Percentiles rank a stretch among this genome's conserved stretches.
Evolutionary conservation across 805 yeast genomes (phyloP).

Genomic region (Saturnispora hagleri): DNA sequence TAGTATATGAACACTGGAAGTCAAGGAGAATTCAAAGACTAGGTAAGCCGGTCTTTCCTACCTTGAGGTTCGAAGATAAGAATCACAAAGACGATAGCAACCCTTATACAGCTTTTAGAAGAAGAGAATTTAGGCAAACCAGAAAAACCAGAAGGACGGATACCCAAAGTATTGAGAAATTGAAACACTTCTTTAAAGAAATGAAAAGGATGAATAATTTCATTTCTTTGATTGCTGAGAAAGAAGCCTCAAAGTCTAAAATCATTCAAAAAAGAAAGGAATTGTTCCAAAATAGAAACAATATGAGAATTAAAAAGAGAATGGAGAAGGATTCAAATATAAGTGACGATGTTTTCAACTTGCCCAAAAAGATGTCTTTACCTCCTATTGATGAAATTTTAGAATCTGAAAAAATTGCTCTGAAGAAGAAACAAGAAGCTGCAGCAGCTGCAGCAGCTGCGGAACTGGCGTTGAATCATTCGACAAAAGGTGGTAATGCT

Average conservation of each 20-base stretch:
- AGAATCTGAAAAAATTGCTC: slow-evolving; percentile 5
- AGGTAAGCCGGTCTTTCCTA: slow-evolving; percentile 68
- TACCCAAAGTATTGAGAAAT: slow-evolving; percentile 76
- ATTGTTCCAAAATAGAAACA: slow-evolving; percentile 31
- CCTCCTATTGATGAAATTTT: slow-evolving; percentile 15
- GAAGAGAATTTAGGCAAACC: slow-evolving; percentile 91
- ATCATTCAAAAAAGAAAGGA: slow-evolving; percentile 66
- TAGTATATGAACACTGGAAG: slow-evolving; percentile 77
- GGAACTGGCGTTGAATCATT: background rate
- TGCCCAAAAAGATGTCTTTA: slow-evolving; percentile 53
- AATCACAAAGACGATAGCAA: slow-evolving; percentile 78
- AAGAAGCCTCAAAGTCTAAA: slow-evolving; percentile 60
- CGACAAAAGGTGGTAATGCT: background rate
- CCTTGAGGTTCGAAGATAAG: slow-evolving; percentile 76
- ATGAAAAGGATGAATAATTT: slow-evolving; percentile 67
- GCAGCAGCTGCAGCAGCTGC: background rate
- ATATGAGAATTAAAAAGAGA: slow-evolving; percentile 55
- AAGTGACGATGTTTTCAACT: slow-evolving; percentile 73
- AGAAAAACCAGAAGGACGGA: slow-evolving; percentile 95
- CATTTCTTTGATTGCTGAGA: slow-evolving; percentile 57
- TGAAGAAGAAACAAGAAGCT: slow-evolving; percentile 12
- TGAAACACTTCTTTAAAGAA: slow-evolving; percentile 65
- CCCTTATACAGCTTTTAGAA: slow-evolving; percentile 91
- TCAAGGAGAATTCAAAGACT: slow-evolving; percentile 55
- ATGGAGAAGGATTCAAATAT: slow-evolving; percentile 55